These are phyloP conservation scores for Madurella fahalii DNA, from an alignment of 2,329 filamentous ascomycete genomes.

Conservation along the genomic window DNA sequence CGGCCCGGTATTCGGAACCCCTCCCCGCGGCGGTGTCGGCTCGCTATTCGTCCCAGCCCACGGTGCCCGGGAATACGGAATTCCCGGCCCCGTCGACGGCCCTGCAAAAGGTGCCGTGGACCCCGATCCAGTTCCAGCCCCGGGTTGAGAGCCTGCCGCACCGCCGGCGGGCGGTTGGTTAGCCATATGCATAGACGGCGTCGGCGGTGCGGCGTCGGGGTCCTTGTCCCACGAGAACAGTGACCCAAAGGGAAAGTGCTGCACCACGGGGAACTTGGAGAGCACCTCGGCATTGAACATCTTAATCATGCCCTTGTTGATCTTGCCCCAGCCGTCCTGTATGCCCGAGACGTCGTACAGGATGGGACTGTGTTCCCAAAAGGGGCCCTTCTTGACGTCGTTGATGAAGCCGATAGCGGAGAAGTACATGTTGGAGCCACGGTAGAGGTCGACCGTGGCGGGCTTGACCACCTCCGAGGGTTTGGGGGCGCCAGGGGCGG, in stretches of 20 bases:
- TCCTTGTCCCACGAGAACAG: slow-evolving; percentile 74
- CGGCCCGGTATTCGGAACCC: slow-evolving; percentile 17
- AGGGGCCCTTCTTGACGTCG: slow-evolving; percentile 92
- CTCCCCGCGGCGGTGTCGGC: slow-evolving; percentile 15
- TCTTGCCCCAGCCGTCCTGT: slow-evolving; percentile 92
- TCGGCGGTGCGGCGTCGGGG: slow-evolving; percentile 50
- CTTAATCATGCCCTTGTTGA: slow-evolving; percentile 98
- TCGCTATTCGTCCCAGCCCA: slow-evolving; percentile 10
- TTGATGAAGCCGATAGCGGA: slow-evolving; percentile 95
- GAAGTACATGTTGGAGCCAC: slow-evolving; percentile 80
- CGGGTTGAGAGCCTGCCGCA: neutral
- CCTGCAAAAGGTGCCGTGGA: neutral
- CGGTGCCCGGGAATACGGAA: slow-evolving; percentile 37
- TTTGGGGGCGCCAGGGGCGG: slow-evolving; percentile 65
- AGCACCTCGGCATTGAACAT: slow-evolving; percentile 98
- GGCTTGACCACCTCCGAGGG: slow-evolving; percentile 65
- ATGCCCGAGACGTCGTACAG: slow-evolving; percentile 93
- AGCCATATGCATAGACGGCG: slow-evolving; percentile 51
- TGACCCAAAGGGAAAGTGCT: slow-evolving; percentile 83
- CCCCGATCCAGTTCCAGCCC: neutral
- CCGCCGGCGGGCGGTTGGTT: slow-evolving; percentile 44
- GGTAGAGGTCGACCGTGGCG: slow-evolving; percentile 60
- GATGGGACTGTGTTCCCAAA: slow-evolving; percentile 95
- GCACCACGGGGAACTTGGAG: slow-evolving; percentile 96
- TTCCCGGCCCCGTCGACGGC: slow-evolving; percentile 23